Conservation (phyloP, 257 asterid species). For the Marsdenia floribunda region DNA sequence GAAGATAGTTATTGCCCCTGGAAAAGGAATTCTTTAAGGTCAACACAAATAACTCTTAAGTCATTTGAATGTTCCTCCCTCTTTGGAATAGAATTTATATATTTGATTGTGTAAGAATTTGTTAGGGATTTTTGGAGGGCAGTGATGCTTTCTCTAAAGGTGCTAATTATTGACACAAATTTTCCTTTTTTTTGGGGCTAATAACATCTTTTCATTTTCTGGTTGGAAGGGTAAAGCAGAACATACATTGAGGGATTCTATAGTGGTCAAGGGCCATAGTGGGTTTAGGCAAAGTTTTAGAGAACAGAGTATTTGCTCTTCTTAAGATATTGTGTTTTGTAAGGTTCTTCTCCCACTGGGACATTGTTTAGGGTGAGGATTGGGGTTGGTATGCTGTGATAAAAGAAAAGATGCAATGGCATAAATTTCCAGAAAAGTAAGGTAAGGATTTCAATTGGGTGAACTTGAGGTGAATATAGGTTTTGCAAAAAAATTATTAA, state of each 20-base stretch:
- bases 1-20: background rate
- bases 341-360: background rate
- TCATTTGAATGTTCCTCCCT: background rate
- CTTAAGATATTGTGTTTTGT: background rate
- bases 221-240: background rate
- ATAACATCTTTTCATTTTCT: background rate
- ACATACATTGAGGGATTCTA: background rate
- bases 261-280: background rate
- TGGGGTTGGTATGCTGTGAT: background rate
- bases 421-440: background rate
- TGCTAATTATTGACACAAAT: background rate
- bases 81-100: background rate
- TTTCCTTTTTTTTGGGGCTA: background rate
- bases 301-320: background rate
- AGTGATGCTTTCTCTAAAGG: background rate
- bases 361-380: background rate
- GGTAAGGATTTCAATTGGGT: background rate
- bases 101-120: background rate
- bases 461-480: conserved; percentile 4
- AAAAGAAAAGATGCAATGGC: background rate
- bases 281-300: background rate
- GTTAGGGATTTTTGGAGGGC: background rate
- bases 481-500: background rate
- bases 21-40: background rate
- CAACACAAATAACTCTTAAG: background rate